phyloP scores from a whole-genome alignment of 2,329 filamentous ascomycete genomes.

The Fusarium begoniae region DNA sequence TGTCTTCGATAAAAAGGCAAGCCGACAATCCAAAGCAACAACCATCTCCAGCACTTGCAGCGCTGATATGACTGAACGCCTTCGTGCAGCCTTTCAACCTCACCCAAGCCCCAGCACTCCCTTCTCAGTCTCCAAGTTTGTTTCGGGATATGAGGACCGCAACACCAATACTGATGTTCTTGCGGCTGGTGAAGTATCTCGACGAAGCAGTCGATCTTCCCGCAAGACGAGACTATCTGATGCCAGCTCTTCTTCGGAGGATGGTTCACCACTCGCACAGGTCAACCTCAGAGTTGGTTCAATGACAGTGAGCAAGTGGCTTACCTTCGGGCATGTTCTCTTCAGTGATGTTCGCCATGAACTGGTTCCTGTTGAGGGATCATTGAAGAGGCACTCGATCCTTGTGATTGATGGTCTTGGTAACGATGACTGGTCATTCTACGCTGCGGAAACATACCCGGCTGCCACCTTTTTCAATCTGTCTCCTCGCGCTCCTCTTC shows the following conservation, averaged over 20 bases:
- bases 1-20: constrained; percentile 44
- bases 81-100: constrained; percentile 59
- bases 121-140: constrained; percentile 54
- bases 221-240: constrained; percentile 53
- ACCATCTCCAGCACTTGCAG: constrained; percentile 63
- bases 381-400: constrained; percentile 65
- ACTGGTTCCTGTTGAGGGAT: constrained; percentile 57
- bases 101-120: constrained; percentile 55
- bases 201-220: constrained; percentile 45
- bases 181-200: constrained; percentile 45
- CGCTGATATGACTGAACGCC: constrained; percentile 62
- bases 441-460: constrained; percentile 82
- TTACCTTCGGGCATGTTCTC: constrained; percentile 83
- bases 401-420: constrained; percentile 84
- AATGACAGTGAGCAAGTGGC: constrained; percentile 88
- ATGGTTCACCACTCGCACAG: constrained; percentile 71
- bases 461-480: constrained; percentile 80
- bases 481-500: constrained; percentile 65
- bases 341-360: constrained; percentile 83
- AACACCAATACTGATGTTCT: constrained; percentile 24
- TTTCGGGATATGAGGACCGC: constrained; percentile 40
- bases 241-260: constrained; percentile 60
- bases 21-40: constrained; percentile 47
- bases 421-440: constrained; percentile 90
- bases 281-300: constrained; percentile 82